Evolutionary conservation across 805 yeast genomes (phyloP), one percentile per base, ranked within the genome.

Genomic region (Nakazawaea populi): DNA sequence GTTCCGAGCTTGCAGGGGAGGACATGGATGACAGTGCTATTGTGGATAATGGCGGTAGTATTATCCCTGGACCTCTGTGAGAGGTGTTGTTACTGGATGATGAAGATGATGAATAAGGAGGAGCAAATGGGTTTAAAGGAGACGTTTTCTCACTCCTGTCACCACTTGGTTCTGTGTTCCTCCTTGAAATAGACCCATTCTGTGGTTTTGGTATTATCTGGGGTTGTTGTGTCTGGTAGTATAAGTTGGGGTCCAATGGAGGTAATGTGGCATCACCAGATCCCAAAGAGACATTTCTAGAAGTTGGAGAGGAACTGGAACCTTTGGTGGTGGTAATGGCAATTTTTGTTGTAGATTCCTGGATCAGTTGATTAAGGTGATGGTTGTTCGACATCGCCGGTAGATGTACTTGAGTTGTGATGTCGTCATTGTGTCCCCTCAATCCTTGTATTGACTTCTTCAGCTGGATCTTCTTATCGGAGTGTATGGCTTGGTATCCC

Each of bases 31-130:
- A 10, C 8, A 18, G 46, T 11, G 52, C 47, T 14, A 48, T 48
- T 32, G 54, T 40, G 32, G 56, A 42, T 11, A 46, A 30, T 34
- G 53, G 44, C 10, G 56, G 45, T 14, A 53, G 24, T 42, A 42
- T 34, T 31, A 46, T 40, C 24, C 40, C 31, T 41, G 49, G 24
- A 12, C 49, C 42, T 44, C 44, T 27, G 11, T 7, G n/a, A 11
- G 40, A 12, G 24, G 24, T 37, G 40, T 37, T 37, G n/a, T 37
- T 6, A 24, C 37, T 34, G 9, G 29, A 5, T 37, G 48, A 28
- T 36, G 35, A 14, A 18, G 48, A 28, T 36, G 35, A 14, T 18
- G 24, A 18, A 18, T 18, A 18, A 18, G 24, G 24, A 18, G n/a
- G 42, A 34, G 32, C 29, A 32, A 32, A 27, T 24, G 43, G 44